These are phyloP conservation scores for Cyclospora cayetanensis DNA, from an alignment of 169 alveolate species.

Conservation along the genomic window DNA sequence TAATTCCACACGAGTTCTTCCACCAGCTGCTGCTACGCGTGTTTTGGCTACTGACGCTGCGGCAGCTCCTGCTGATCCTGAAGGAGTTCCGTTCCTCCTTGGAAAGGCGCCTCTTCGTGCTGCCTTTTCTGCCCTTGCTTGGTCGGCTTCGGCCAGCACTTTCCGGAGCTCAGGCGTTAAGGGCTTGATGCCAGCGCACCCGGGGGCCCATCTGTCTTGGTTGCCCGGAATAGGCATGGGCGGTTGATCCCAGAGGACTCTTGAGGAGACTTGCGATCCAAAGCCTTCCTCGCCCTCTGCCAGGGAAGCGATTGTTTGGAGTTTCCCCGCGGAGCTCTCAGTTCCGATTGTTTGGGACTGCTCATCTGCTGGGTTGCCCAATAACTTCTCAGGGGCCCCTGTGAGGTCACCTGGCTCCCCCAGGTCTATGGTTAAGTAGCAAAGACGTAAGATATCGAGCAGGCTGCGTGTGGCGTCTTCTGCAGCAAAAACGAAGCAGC, in stretches of 20 bases:
- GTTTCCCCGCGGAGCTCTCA: no score
- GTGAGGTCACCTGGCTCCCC: background rate
- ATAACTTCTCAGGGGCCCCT: background rate
- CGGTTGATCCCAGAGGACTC: background rate
- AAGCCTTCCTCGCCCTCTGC: no score
- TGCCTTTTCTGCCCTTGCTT: background rate
- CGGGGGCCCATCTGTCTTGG: conserved; percentile 50
- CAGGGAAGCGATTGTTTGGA: no score
- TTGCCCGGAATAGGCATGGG: background rate
- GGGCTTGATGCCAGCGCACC: background rate
- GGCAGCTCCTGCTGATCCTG: background rate
- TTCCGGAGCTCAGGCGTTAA: background rate
- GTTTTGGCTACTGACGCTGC: background rate
- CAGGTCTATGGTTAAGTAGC: background rate
- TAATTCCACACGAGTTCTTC: no score
- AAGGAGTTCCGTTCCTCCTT: background rate
- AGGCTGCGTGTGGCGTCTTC: background rate
- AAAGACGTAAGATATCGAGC: background rate
- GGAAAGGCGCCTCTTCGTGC: background rate
- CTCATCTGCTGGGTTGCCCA: no score
- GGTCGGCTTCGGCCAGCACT: background rate
- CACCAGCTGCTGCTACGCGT: no score
- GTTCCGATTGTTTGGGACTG: no score
- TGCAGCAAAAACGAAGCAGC: conserved; percentile 8
- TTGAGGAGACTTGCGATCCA: no score